Evolutionary conservation across 2,329 filamentous ascomycete species (phyloP).

Genomic region (Talaromyces sp.): DNA sequence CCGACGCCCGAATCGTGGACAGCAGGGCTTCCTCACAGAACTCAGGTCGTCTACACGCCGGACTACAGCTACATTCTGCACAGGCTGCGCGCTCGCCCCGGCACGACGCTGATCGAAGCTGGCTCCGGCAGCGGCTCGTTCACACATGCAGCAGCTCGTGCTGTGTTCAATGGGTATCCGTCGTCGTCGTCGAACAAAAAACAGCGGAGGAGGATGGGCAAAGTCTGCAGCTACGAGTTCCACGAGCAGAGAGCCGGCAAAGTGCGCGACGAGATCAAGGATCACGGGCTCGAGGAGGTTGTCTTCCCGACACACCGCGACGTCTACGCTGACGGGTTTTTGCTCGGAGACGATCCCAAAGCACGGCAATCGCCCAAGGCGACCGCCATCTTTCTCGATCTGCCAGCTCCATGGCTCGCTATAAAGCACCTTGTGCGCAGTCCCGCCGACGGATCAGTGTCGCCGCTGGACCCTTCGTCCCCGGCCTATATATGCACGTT

Average conservation of each 20-base stretch:
- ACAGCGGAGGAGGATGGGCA: constrained; percentile 29
- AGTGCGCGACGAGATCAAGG: constrained; percentile 38
- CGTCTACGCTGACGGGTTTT: constrained; percentile 47
- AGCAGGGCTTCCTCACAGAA: constrained; percentile 46
- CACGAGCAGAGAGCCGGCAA: constrained; percentile 41
- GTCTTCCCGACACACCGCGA: constrained; percentile 46
- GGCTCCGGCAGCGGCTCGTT: constrained; percentile 51
- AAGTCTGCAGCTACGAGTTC: constrained; percentile 50
- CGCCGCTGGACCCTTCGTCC: constrained; percentile 65
- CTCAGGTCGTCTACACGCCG: constrained; percentile 51
- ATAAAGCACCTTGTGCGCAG: constrained; percentile 43
- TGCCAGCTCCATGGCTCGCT: constrained; percentile 49
- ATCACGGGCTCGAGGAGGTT: constrained; percentile 41
- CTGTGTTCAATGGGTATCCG: constrained; percentile 44
- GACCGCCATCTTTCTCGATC: constrained; percentile 46
- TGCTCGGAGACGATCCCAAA: constrained; percentile 27
- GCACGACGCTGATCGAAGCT: constrained; percentile 45
- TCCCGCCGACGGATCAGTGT: constrained; percentile 27
- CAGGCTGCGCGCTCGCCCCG: constrained; percentile 43
- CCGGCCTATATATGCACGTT: constrained; percentile 85
- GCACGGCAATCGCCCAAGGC: constrained; percentile 38
- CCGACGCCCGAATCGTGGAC: constrained; percentile 51
- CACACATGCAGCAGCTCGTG: constrained; percentile 47
- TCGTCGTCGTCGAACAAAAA: constrained; percentile 18
- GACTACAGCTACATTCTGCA: constrained; percentile 52